These are phyloP conservation scores for Moringa oleifera DNA, from an alignment of 345 rosid species.

Conservation along the genomic window DNA sequence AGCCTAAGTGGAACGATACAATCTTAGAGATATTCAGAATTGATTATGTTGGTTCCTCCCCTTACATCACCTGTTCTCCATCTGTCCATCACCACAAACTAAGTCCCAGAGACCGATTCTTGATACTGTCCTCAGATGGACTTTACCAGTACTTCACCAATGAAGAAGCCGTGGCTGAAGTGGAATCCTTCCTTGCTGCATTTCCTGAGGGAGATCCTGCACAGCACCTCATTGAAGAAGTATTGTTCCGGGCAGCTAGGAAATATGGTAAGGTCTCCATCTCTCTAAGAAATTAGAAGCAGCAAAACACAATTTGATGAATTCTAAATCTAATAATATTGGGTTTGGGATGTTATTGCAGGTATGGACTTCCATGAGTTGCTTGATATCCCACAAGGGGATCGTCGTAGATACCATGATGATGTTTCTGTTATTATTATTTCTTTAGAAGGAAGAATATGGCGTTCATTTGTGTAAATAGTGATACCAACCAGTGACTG, in stretches of 20 bases:
- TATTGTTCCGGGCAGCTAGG: slow-evolving; percentile 82
- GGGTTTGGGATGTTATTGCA: slow-evolving; percentile 16
- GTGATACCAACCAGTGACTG: not conserved
- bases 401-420: slow-evolving; percentile 83
- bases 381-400: slow-evolving; percentile 88
- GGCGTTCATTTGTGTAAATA: slow-evolving; percentile 77
- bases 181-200: slow-evolving; percentile 62
- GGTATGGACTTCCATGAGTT: slow-evolving; percentile 87
- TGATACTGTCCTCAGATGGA: slow-evolving; percentile 87
- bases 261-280: slow-evolving; percentile 54
- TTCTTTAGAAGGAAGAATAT: slow-evolving; percentile 89
- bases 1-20: slow-evolving; percentile 91
- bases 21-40: slow-evolving; percentile 79
- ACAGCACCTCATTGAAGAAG: slow-evolving; percentile 79
- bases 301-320: not conserved
- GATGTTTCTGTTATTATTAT: slow-evolving; percentile 82
- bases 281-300: no score
- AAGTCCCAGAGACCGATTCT: slow-evolving; percentile 57
- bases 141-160: slow-evolving; percentile 81
- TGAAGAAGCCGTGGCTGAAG: slow-evolving; percentile 72
- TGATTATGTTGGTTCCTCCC: slow-evolving; percentile 67
- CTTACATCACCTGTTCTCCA: slow-evolving; percentile 76
- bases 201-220: slow-evolving; percentile 97
- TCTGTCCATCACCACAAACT: slow-evolving; percentile 73
- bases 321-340: not conserved